Percentiles rank a stretch among this genome's conserved stretches.
phyloP scores from a whole-genome alignment of 495 filamentous ascomycete species.

The Friedmanniomyces simplex region DNA sequence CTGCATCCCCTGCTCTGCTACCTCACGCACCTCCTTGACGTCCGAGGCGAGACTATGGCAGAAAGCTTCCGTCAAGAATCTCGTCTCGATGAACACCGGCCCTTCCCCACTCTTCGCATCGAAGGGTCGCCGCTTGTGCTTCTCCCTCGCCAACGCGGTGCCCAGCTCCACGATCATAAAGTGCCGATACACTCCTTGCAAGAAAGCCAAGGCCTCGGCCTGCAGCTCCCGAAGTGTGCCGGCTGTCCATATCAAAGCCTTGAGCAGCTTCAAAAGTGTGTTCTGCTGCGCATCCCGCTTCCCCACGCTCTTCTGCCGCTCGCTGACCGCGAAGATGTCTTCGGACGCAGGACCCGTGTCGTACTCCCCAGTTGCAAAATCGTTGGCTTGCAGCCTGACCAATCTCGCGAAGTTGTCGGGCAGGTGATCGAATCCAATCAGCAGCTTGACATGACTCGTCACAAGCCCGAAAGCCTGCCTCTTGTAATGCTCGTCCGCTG shows the following conservation, averaged over 20 bases:
- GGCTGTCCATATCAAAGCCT: constrained; percentile 70
- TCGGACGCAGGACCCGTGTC: constrained; percentile 39
- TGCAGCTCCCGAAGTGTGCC: constrained; percentile 71
- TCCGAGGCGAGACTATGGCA: constrained; percentile 82
- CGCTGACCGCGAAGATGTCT: constrained; percentile 56
- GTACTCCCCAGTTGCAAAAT: constrained; percentile 60
- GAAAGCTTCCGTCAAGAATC: constrained; percentile 79
- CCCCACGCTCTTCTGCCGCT: constrained; percentile 66
- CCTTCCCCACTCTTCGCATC: constrained; percentile 79
- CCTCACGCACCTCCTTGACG: constrained; percentile 62
- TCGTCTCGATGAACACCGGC: constrained; percentile 68
- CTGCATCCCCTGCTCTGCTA: constrained; percentile 66
- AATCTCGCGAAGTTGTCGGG: constrained; percentile 80
- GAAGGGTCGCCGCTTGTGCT: constrained; percentile 63
- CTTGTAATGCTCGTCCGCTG: constrained; percentile 79
- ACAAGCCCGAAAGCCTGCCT: constrained; percentile 82
- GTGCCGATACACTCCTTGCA: constrained; percentile 74
- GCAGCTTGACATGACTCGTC: constrained; percentile 75
- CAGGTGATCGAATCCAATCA: constrained; percentile 75
- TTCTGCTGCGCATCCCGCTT: constrained; percentile 79
- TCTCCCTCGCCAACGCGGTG: constrained; percentile 60
- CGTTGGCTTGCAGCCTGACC: constrained; percentile 79
- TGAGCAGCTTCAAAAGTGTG: constrained; percentile 72
- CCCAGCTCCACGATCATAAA: constrained; percentile 89
- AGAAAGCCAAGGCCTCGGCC: constrained; percentile 56